Conservation (phyloP, 768 basidiomycete species). For the Panaeolus papilionaceus region DNA sequence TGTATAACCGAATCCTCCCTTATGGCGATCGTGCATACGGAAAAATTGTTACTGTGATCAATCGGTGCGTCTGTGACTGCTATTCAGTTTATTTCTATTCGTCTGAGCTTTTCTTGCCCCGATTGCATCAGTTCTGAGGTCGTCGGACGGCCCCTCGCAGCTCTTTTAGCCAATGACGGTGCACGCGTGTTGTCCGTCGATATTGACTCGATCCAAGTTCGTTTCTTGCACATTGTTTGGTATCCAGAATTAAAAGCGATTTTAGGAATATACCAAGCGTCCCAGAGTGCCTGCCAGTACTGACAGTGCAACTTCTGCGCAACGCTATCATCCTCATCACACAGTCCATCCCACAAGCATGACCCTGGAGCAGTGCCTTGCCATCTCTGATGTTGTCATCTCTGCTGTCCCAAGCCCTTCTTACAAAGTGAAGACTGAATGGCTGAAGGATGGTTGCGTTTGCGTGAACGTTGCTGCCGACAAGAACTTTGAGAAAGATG, state of each 20-base stretch:
- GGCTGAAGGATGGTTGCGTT: constrained; percentile 92
- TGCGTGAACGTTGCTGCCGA: constrained; percentile 93
- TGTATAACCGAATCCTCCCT: constrained; percentile 91
- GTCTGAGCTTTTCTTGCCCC: not conserved
- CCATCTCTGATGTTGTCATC: constrained; percentile 89
- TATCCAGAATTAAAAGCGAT: not conserved
- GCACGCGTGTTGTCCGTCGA: constrained; percentile 95
- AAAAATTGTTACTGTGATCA: constrained; percentile 92
- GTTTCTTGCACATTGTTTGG: constrained; percentile 11
- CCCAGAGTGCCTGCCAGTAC: constrained; percentile 50
- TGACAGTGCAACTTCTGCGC: constrained; percentile 39
- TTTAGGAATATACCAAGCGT: constrained; percentile 90
- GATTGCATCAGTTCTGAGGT: constrained; percentile 81
- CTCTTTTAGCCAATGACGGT: constrained; percentile 94
- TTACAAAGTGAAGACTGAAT: constrained; percentile 90
- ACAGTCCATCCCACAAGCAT: constrained; percentile 73
- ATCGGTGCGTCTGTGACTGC: constrained; percentile 60
- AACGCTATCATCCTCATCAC: constrained; percentile 84
- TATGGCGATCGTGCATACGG: constrained; percentile 97
- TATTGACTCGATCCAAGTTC: constrained; percentile 89
- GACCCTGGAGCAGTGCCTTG: constrained; percentile 81
- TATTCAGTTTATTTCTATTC: not conserved
- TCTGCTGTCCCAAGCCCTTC: constrained; percentile 86
- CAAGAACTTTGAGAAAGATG: constrained; percentile 95
- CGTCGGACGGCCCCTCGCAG: constrained; percentile 95